Evolutionary conservation across 371 early-diverging fungal species (phyloP).

Genomic region (Mucor sp.): DNA sequence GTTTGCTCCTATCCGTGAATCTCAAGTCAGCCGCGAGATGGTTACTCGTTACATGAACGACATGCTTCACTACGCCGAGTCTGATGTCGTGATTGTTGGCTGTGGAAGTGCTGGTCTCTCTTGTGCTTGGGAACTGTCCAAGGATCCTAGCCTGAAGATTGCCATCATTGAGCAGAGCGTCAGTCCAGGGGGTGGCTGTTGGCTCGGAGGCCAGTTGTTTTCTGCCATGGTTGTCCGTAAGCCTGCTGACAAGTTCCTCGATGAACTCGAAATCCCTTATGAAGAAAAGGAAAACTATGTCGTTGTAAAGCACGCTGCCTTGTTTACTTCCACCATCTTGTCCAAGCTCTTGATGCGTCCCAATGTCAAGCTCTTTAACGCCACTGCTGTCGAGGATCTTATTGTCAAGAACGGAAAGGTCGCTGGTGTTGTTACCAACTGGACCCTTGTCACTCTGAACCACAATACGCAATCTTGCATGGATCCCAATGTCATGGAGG

Average conservation of each 20-base stretch:
- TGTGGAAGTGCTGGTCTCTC: conserved; percentile 66
- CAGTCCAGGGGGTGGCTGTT: conserved; percentile 74
- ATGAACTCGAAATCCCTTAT: conserved; percentile 69
- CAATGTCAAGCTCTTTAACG: conserved; percentile 81
- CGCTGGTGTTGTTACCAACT: conserved; percentile 74
- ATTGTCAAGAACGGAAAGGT: conserved; percentile 64
- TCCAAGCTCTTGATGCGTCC: conserved; percentile 67
- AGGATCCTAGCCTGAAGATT: conserved; percentile 67
- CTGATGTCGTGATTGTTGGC: conserved; percentile 78
- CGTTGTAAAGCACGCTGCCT: conserved; percentile 74
- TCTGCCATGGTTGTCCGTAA: conserved; percentile 72
- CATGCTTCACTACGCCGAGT: conserved; percentile 65
- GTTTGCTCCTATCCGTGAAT: conserved; percentile 66
- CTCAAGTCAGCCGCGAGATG: conserved; percentile 76
- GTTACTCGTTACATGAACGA: conserved; percentile 69
- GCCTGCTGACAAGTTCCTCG: conserved; percentile 68
- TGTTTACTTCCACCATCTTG: conserved; percentile 77
- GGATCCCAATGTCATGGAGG: conserved; percentile 76
- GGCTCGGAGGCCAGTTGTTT: conserved; percentile 80
- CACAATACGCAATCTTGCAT: conserved; percentile 79
- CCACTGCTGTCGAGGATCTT: conserved; percentile 75
- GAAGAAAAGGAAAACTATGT: conserved; percentile 78
- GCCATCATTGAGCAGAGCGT: conserved; percentile 70
- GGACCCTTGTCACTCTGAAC: conserved; percentile 70
- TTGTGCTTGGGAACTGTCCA: conserved; percentile 72